phyloP scores from a whole-genome alignment of 148 eudicot genomes.

The Heliosperma pusillum region DNA sequence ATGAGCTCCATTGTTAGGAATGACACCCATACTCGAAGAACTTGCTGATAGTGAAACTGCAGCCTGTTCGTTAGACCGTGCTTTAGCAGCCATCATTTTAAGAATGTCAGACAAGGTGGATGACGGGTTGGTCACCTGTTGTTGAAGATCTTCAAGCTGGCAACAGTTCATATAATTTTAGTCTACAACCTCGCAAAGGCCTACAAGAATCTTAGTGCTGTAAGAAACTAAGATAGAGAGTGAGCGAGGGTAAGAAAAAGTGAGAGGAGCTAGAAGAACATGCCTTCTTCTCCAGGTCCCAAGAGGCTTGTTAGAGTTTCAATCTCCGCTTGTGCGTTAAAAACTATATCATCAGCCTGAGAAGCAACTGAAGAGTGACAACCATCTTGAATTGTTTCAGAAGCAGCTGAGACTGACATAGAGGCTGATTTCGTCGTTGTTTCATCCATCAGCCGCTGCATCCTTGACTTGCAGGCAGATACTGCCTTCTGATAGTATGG shows the following conservation, averaged over 20 bases:
- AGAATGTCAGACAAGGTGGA: constrained; percentile 73
- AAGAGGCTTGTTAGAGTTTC: constrained; percentile 55
- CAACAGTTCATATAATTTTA: constrained; percentile 12
- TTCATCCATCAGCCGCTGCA: constrained; percentile 63
- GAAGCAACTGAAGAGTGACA: constrained; percentile 39
- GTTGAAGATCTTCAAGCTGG: constrained; percentile 95
- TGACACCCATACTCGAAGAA: constrained; percentile 48
- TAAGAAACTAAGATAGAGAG: background rate
- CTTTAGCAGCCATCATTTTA: constrained; percentile 59
- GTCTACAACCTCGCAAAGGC: background rate
- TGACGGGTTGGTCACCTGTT: constrained; percentile 60
- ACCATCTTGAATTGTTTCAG: constrained; percentile 32
- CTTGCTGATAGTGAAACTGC: constrained; percentile 22
- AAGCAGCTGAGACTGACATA: constrained; percentile 25
- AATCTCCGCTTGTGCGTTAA: constrained; percentile 60
- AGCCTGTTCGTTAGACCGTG: constrained; percentile 38
- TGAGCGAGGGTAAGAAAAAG: background rate
- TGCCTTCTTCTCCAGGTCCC: constrained; percentile 85
- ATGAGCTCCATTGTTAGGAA: constrained; percentile 34
- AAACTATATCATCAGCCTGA: constrained; percentile 32
- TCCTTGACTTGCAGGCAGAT: constrained; percentile 69
- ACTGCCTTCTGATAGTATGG: constrained; percentile 87
- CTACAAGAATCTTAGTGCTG: background rate
- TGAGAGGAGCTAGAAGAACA: constrained; percentile 20
- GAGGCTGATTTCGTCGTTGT: constrained; percentile 33